Evolutionary conservation across 2,329 filamentous ascomycete genomes (phyloP).

Genomic region (Coniochaeta hoffmannii): DNA sequence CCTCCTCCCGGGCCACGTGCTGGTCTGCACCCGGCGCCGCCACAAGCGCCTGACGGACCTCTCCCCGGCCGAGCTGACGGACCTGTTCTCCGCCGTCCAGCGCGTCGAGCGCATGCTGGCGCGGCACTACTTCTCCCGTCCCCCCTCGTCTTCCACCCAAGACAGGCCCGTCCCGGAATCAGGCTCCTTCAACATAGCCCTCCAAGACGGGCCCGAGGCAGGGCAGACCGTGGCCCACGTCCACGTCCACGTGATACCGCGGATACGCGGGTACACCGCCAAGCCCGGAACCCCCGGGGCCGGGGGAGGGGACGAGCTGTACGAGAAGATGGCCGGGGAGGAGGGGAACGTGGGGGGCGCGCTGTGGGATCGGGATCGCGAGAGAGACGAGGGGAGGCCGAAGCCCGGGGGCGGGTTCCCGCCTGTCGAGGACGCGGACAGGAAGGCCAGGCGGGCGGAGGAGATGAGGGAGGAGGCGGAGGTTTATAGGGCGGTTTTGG

Average conservation of each 20-base stretch:
- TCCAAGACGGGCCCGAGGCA: conserved; percentile 87
- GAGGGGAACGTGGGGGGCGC: conserved; percentile 74
- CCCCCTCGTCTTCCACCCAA: conserved; percentile 3
- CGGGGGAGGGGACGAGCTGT: conserved; percentile 63
- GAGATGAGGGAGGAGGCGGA: conserved; percentile 78
- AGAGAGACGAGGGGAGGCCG: conserved; percentile 29
- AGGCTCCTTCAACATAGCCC: conserved; percentile 80
- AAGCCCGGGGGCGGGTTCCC: conserved; percentile 53
- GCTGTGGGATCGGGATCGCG: conserved; percentile 45
- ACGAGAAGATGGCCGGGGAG: conserved; percentile 74
- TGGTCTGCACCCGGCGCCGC: conserved; percentile 68
- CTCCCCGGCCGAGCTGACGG: conserved; percentile 59
- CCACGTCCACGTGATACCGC: conserved; percentile 85
- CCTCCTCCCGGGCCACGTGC: conserved; percentile 84
- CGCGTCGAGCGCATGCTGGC: conserved; percentile 71
- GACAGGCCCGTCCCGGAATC: conserved; percentile 30
- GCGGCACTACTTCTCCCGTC: conserved; percentile 39
- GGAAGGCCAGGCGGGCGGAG: conserved; percentile 58
- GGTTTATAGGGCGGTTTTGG: conserved; percentile 48
- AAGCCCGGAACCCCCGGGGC: conserved; percentile 19
- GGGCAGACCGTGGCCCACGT: conserved; percentile 93
- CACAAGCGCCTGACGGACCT: conserved; percentile 73
- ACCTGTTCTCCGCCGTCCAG: conserved; percentile 85
- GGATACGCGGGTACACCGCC: conserved; percentile 48
- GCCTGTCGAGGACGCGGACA: conserved; percentile 61